Percentiles rank a stretch among this genome's conserved stretches.
phyloP scores from a whole-genome alignment of 345 rosid genomes.

The Theobroma cacao region DNA sequence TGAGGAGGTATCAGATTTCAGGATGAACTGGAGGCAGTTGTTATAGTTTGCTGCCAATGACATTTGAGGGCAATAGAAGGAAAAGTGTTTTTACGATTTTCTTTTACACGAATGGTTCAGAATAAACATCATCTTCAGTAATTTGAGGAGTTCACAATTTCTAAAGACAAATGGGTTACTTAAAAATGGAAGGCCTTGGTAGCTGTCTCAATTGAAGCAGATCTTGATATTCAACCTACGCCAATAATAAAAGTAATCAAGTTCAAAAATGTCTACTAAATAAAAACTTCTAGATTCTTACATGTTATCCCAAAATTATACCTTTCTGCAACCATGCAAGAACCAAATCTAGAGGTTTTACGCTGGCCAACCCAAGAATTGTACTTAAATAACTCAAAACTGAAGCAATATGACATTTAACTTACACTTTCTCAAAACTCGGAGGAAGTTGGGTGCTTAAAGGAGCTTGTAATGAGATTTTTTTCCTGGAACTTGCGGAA shows the following conservation, averaged over 20 bases:
- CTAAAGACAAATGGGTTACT: not conserved
- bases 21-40: not conserved
- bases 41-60: not conserved
- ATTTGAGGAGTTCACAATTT: not conserved
- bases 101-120: not conserved
- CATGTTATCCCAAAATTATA: not conserved
- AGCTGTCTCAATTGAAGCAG: constrained; percentile 10
- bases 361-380: not conserved
- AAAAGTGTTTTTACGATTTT: not conserved
- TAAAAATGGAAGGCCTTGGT: not conserved
- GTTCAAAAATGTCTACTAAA: not conserved
- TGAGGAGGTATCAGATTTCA: not conserved
- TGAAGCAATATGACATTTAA: constrained; percentile 6
- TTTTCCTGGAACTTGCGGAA: constrained; percentile 38
- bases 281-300: constrained; percentile 4
- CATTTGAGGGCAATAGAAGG: not conserved
- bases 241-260: not conserved
- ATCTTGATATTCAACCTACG: not conserved
- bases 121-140: not conserved
- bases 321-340: not conserved
- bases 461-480: constrained; percentile 31
- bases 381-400: constrained; percentile 1
- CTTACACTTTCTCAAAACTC: constrained; percentile 86
- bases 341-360: not conserved
- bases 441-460: constrained; percentile 60